These are phyloP conservation scores for Trypanosoma mega DNA, from an alignment of 208 protist genomes.

Conservation along the genomic window DNA sequence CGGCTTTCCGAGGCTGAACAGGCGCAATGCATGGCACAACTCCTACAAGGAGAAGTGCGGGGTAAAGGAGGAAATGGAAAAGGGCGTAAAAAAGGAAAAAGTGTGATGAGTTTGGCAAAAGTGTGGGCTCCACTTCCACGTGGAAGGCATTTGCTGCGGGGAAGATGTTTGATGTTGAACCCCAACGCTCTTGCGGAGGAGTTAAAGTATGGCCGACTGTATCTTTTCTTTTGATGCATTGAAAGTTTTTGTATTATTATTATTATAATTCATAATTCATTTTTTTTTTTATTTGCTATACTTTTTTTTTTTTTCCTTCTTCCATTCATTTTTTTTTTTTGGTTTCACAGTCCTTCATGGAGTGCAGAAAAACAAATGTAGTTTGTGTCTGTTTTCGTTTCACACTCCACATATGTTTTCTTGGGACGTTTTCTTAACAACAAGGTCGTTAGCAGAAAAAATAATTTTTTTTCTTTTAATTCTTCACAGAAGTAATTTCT, in stretches of 20 bases:
- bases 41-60: too few species aligned
- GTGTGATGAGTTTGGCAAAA: constrained; percentile 11
- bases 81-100: constrained; percentile 1
- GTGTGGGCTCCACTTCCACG: constrained; percentile 23
- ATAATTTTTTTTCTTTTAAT: not conserved
- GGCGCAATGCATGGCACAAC: too few species aligned
- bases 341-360: too few species aligned
- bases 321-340: constrained; percentile 8
- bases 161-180: not conserved
- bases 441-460: not conserved
- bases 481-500: too few species aligned
- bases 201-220: constrained; percentile 22
- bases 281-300: constrained; percentile 8
- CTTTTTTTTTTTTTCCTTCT: constrained; percentile 8
- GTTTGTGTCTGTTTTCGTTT: too few species aligned
- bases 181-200: constrained; percentile 13
- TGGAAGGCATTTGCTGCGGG: constrained; percentile 9
- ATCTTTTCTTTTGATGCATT: constrained; percentile 7
- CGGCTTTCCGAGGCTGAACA: too few species aligned
- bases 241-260: not conserved
- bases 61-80: constrained; percentile 4
- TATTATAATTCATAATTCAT: too few species aligned
- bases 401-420: too few species aligned
- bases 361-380: too few species aligned
- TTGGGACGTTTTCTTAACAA: too few species aligned